Conservation (phyloP, 73 alveolate genomes). For the Breviolum minutum region DNA sequence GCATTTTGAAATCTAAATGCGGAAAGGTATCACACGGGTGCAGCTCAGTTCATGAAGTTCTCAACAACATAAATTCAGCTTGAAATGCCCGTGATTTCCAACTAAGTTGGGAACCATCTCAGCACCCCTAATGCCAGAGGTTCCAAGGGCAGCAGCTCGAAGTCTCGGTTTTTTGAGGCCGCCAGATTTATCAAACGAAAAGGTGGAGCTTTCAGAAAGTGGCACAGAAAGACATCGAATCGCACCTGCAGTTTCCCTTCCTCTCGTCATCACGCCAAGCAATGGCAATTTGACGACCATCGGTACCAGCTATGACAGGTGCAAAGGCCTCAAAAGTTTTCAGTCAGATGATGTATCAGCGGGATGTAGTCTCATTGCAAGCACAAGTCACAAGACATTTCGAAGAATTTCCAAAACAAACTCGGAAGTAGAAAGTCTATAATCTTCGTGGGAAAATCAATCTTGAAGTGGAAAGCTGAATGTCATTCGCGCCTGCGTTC, state of each 20-base stretch:
- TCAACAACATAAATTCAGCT: too few relatives aligned
- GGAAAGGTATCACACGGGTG: too few relatives aligned
- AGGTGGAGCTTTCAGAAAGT: background rate
- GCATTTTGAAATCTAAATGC: too few relatives aligned
- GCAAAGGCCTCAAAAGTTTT: constrained; percentile 9
- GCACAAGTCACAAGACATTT: too few relatives aligned
- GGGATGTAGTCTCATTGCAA: too few relatives aligned
- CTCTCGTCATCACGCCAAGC: constrained; percentile 71
- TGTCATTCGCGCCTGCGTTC: constrained; percentile 5
- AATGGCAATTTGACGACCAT: constrained; percentile 42
- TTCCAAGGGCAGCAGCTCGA: constrained; percentile 74
- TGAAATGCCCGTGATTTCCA: too few relatives aligned
- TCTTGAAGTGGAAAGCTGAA: background rate
- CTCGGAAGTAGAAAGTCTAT: too few relatives aligned
- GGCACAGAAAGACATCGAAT: background rate
- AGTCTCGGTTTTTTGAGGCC: background rate
- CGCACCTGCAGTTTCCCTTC: constrained; percentile 55
- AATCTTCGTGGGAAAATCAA: too few relatives aligned
- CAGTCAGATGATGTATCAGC: background rate
- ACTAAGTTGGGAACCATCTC: constrained; percentile 47
- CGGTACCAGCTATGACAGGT: constrained; percentile 90
- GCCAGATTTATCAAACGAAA: background rate
- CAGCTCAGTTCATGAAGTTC: too few relatives aligned
- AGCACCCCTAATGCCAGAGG: constrained; percentile 86
- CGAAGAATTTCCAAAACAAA: too few relatives aligned